phyloP scores from a whole-genome alignment of 805 yeast species.

The Starmera pachycereana region DNA sequence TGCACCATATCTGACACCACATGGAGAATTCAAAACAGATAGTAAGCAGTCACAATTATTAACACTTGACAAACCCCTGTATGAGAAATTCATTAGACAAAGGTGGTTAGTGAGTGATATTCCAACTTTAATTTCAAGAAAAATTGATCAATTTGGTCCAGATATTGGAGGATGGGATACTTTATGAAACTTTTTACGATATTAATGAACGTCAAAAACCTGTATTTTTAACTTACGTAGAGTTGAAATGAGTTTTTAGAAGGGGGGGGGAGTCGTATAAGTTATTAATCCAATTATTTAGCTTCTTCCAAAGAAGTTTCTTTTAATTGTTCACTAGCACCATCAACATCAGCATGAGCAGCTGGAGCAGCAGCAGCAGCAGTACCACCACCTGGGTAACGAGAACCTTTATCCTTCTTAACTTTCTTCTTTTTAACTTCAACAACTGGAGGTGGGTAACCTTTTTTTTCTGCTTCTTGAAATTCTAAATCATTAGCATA shows the following conservation, averaged over 20 bases:
- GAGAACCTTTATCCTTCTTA: slow-evolving; percentile 81
- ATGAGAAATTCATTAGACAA: slow-evolving; percentile 52
- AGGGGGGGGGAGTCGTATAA: too few species aligned
- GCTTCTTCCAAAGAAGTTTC: slow-evolving; percentile 24
- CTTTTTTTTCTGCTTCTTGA: slow-evolving; percentile 63
- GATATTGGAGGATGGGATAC: slow-evolving; percentile 98
- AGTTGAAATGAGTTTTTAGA: neutral
- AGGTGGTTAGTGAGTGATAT: slow-evolving; percentile 76
- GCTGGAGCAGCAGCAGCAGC: slow-evolving; percentile 14
- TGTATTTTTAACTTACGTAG: neutral
- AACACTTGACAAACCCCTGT: slow-evolving; percentile 48
- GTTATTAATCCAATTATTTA: slow-evolving; percentile 1
- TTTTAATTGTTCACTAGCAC: slow-evolving; percentile 28
- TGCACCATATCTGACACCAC: slow-evolving; percentile 77
- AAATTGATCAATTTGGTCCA: slow-evolving; percentile 54
- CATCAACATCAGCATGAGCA: slow-evolving; percentile 19
- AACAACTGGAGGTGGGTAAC: slow-evolving; percentile 69
- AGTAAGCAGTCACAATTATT: slow-evolving; percentile 64
- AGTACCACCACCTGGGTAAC: slow-evolving; percentile 61
- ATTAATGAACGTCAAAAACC: neutral
- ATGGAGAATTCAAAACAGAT: slow-evolving; percentile 78
- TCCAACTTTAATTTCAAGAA: slow-evolving; percentile 67
- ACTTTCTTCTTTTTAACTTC: slow-evolving; percentile 60
- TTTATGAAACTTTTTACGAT: slow-evolving; percentile 25
- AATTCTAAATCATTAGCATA: slow-evolving; percentile 55